Conservation (phyloP, 805 yeast species). For the Tetrapisispora pingtungensis region DNA sequence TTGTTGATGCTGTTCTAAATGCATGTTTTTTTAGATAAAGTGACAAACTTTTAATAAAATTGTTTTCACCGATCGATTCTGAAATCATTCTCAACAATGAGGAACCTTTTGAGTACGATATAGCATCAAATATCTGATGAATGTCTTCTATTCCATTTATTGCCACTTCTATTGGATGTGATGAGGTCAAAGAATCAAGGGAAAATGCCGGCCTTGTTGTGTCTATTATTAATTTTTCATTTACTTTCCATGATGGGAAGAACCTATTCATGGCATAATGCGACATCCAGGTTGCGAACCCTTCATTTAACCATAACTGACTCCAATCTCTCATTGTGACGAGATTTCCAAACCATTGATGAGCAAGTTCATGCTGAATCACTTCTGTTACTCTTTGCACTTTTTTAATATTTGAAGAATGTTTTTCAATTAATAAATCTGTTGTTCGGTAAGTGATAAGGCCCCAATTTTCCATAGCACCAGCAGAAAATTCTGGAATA, state of each 20-base stretch:
- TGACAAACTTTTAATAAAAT: conserved; percentile 69
- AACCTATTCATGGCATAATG: conserved; percentile 71
- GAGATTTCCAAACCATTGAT: conserved; percentile 86
- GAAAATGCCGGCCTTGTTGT: conserved; percentile 63
- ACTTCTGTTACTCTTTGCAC: conserved; percentile 75
- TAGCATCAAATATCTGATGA: conserved; percentile 77
- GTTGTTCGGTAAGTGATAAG: conserved; percentile 70
- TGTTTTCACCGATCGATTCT: conserved; percentile 67
- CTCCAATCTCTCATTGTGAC: conserved; percentile 93
- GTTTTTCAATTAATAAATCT: conserved; percentile 62
- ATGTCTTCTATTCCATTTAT: conserved; percentile 68
- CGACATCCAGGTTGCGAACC: conserved; percentile 87
- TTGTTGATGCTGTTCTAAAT: conserved; percentile 67
- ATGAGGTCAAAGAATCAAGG: conserved; percentile 69
- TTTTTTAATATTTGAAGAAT: conserved; percentile 50
- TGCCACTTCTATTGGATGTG: conserved; percentile 81
- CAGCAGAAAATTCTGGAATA: conserved; percentile 73
- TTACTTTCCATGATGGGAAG: conserved; percentile 78
- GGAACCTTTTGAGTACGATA: conserved; percentile 75
- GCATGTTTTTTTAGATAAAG: conserved; percentile 63
- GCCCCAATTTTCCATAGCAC: conserved; percentile 88
- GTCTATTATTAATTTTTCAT: conserved; percentile 76
- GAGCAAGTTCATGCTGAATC: conserved; percentile 82
- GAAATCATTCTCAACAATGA: conserved; percentile 71
- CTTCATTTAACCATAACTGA: conserved; percentile 81